Conservation (phyloP, 2,329 filamentous ascomycete species). For the Fusarium citri region DNA sequence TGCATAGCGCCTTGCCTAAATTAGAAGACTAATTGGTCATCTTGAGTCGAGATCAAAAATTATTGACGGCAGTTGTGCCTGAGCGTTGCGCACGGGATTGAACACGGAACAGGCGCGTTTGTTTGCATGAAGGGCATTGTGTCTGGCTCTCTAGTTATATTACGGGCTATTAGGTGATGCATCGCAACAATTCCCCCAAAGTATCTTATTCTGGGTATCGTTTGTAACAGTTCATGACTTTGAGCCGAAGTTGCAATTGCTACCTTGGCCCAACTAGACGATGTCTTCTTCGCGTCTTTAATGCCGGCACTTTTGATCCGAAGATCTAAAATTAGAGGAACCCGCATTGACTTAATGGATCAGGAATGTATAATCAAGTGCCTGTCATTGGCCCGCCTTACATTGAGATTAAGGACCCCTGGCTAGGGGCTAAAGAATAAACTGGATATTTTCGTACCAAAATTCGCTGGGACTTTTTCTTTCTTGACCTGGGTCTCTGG, state of each 20-base stretch:
- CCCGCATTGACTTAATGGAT: background rate
- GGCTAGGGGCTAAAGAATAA: background rate
- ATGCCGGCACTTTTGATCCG: constrained; percentile 7
- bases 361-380: background rate
- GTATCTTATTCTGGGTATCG: no score
- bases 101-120: background rate
- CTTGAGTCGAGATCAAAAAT: background rate
- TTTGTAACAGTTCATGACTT: background rate
- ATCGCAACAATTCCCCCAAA: background rate
- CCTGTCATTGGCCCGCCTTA: background rate
- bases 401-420: background rate
- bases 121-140: background rate
- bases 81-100: background rate
- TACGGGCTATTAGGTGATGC: background rate
- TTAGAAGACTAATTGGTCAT: background rate
- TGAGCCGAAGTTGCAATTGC: background rate
- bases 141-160: background rate
- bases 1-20: background rate
- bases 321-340: constrained; percentile 15
- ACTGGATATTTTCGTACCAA: background rate
- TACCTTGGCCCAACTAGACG: background rate
- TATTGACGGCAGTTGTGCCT: background rate
- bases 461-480: background rate
- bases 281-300: background rate
- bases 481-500: background rate